Evolutionary conservation across 441 rosid genomes (phyloP).

Genomic region (Breynia disticha): DNA sequence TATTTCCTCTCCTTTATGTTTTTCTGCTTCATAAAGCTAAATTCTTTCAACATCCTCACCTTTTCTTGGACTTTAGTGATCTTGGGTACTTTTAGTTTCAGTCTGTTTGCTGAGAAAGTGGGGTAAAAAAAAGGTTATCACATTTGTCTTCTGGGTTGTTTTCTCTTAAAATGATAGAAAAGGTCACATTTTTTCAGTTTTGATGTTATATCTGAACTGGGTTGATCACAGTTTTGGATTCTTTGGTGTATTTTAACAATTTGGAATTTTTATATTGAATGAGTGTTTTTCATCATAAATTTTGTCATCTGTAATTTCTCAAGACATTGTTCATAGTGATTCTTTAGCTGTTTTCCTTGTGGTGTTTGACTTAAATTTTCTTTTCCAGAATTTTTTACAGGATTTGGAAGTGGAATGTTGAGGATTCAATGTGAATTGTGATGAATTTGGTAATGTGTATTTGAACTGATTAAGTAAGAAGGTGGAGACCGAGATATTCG

Average conservation of each 20-base stretch:
- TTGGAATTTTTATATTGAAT: neutral
- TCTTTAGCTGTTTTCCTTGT: too few species aligned
- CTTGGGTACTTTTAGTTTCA: too few species aligned
- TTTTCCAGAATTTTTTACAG: neutral
- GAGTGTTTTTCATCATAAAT: neutral
- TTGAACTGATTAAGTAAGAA: neutral
- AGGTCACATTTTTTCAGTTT: neutral
- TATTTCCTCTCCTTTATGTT: neutral
- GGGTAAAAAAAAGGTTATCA: too few species aligned
- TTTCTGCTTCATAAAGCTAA: neutral
- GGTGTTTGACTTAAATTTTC: neutral
- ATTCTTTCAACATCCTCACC: neutral
- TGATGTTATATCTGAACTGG: neutral
- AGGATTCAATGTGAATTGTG: slow-evolving; percentile 1
- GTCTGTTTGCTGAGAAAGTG: slow-evolving; percentile 14
- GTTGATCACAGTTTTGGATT: neutral
- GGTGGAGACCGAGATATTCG: too few species aligned
- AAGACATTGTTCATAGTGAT: neutral
- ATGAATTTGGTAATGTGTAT: neutral
- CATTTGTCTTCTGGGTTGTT: slow-evolving; percentile 10
- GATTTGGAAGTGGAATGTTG: neutral
- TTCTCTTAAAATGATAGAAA: slow-evolving; percentile 1
- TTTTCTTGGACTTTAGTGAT: too few species aligned
- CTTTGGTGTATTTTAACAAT: neutral
- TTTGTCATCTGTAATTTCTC: neutral